These are phyloP conservation scores for Ceratocystis diversiconidia DNA, from an alignment of 2,329 filamentous ascomycete genomes.

Conservation along the genomic window DNA sequence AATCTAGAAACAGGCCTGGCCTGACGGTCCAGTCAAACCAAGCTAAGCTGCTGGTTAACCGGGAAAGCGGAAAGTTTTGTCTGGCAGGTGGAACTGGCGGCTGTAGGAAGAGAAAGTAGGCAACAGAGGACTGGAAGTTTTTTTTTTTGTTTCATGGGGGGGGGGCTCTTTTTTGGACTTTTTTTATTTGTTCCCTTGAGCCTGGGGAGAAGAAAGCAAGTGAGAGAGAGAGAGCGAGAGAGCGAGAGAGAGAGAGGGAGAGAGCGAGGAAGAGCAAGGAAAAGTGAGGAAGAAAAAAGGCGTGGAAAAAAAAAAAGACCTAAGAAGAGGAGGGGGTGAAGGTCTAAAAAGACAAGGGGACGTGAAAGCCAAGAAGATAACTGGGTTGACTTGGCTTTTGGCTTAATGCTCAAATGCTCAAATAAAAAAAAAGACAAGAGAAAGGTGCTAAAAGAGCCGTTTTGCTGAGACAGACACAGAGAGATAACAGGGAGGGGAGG, in stretches of 20 bases:
- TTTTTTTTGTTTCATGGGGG: background rate
- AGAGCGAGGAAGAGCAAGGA: too few relatives aligned
- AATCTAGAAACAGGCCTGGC: background rate
- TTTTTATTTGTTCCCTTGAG: background rate
- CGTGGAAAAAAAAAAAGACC: background rate
- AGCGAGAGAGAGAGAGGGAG: background rate
- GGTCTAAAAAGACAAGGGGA: background rate
- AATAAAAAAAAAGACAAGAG: background rate
- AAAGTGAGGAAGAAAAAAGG: background rate
- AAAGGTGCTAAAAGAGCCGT: background rate
- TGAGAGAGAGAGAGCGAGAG: background rate
- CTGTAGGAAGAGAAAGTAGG: background rate
- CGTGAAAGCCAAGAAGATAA: background rate
- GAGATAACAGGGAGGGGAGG: background rate
- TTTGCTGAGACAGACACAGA: background rate
- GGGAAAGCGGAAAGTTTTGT: background rate
- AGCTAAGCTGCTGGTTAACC: background rate
- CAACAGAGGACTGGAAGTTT: background rate
- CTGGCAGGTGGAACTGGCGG: background rate
- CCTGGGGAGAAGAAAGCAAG: too few relatives aligned
- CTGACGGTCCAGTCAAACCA: background rate
- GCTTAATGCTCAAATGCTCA: slow-evolving; percentile 4
- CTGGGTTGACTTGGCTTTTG: background rate
- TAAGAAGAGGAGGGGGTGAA: background rate
- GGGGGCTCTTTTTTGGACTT: background rate